phyloP scores from a whole-genome alignment of 148 eudicot genomes.

The Persicaria maculosa region DNA sequence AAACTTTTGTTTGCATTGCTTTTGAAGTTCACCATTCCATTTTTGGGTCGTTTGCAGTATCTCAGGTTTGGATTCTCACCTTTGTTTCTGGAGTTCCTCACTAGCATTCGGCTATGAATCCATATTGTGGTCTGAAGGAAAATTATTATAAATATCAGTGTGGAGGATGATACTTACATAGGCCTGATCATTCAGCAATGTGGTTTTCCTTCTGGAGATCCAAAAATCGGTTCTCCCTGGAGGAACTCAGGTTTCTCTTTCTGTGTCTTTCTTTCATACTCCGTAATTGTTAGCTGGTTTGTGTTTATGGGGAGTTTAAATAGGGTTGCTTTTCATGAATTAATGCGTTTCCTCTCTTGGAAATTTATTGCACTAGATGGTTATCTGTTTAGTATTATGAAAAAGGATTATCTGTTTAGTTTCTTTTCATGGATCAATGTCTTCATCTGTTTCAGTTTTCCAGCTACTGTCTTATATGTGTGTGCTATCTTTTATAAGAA shows the following conservation, averaged over 20 bases:
- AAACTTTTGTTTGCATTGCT: not conserved
- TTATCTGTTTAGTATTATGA: too few species aligned
- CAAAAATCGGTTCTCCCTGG: conserved; percentile 75
- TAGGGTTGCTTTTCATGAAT: not conserved
- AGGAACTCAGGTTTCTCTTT: conserved; percentile 65
- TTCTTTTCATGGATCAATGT: not conserved
- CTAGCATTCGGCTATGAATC: not conserved
- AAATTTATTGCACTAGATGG: not conserved
- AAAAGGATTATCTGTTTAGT: not conserved
- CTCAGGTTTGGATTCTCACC: not conserved
- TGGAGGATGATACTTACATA: conserved; percentile 8
- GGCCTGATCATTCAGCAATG: conserved; percentile 49
- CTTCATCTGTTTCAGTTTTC: not conserved
- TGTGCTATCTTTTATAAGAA: too few species aligned
- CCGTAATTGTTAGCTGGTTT: not conserved
- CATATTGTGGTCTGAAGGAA: not conserved
- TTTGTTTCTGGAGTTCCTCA: not conserved
- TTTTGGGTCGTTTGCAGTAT: not conserved
- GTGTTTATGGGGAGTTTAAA: not conserved
- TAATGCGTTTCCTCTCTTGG: not conserved
- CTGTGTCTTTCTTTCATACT: not conserved
- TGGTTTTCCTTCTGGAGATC: conserved; percentile 95
- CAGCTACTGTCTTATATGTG: too few species aligned
- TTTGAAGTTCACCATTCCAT: not conserved
- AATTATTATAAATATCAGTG: not conserved